Percentiles rank a stretch among this genome's conserved stretches.
phyloP scores from a whole-genome alignment of 2,329 filamentous ascomycete species.

The Aspergillus sp. region DNA sequence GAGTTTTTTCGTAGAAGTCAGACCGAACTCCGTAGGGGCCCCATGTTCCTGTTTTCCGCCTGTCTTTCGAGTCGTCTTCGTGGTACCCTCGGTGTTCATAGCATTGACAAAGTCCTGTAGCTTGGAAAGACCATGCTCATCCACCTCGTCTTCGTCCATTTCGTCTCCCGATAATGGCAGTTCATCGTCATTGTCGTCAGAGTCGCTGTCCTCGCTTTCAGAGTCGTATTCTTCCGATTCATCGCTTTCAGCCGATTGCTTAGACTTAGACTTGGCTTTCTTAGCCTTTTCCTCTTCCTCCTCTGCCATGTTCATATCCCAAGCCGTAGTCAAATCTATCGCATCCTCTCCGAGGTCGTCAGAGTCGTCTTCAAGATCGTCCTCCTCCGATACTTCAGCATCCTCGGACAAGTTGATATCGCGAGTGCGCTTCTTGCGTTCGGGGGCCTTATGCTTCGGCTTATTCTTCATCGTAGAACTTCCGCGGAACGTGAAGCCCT shows the following conservation, averaged over 20 bases:
- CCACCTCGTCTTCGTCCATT: constrained; percentile 9
- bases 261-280: constrained; percentile 31
- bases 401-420: constrained; percentile 56
- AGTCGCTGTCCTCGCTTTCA: constrained; percentile 49
- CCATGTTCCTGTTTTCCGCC: constrained; percentile 61
- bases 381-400: constrained; percentile 48
- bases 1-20: constrained; percentile 66
- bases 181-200: constrained; percentile 15
- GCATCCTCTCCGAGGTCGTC: constrained; percentile 66
- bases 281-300: constrained; percentile 44
- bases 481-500: constrained; percentile 71
- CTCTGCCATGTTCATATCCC: constrained; percentile 54
- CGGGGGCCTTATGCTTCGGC: constrained; percentile 33
- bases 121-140: constrained; percentile 57
- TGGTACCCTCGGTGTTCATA: constrained; percentile 52
- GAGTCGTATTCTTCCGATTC: constrained; percentile 42
- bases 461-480: constrained; percentile 50
- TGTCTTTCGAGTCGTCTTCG: constrained; percentile 37
- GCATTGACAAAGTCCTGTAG: constrained; percentile 70
- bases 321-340: constrained; percentile 63
- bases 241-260: constrained; percentile 31
- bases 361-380: constrained; percentile 53
- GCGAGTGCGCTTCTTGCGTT: constrained; percentile 28
- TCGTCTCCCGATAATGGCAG: constrained; percentile 46
- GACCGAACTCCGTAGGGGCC: constrained; percentile 61